Conservation (phyloP, 148 eudicot genomes). For the Rhododendron ovatum region DNA sequence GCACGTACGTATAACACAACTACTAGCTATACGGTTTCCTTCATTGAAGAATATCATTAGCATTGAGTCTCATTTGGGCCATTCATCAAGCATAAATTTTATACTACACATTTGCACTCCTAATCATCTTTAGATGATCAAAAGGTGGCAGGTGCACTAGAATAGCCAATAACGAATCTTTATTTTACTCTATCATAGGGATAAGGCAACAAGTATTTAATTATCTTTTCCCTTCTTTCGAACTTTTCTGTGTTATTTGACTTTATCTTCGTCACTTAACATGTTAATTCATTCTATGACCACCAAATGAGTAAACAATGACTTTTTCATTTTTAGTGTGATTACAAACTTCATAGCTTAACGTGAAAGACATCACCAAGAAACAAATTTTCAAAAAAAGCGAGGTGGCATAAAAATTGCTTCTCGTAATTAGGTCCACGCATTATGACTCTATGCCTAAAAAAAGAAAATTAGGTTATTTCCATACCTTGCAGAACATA, state of each 20-base stretch:
- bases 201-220: background rate
- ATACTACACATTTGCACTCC: background rate
- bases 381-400: background rate
- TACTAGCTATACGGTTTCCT: background rate
- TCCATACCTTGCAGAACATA: slow-evolving; percentile 93
- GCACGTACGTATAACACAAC: background rate
- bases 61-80: background rate
- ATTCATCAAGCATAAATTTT: background rate
- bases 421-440: background rate
- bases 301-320: background rate
- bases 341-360: background rate
- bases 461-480: background rate
- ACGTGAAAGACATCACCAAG: background rate
- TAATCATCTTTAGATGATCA: background rate
- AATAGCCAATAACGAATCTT: background rate
- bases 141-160: background rate
- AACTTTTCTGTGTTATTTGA: background rate
- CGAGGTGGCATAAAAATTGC: background rate
- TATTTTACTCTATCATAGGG: background rate
- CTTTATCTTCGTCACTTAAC: background rate
- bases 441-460: background rate
- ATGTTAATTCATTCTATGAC: too few species aligned
- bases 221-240: background rate
- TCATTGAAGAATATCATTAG: background rate
- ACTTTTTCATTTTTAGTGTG: background rate